Evolutionary conservation across 2,329 filamentous ascomycete species (phyloP), one percentile per base, ranked within the genome.

Genomic region (Aspergillus alliaceus): DNA sequence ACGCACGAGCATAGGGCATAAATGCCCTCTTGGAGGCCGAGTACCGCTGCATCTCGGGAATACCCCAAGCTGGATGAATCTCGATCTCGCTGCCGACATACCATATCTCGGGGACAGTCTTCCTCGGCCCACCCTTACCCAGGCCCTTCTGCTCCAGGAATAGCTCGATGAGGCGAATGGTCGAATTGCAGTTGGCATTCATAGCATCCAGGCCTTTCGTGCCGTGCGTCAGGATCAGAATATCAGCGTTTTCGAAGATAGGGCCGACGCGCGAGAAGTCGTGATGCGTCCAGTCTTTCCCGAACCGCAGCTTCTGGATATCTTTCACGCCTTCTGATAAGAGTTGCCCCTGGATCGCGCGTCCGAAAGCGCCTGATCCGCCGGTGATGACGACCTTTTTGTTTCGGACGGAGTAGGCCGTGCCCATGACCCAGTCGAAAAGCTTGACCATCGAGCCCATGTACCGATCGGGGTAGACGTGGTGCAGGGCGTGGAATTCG

Each of bases 401-500:
- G 7, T 50, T 40, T 8, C 59, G 55, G 9, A 64, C 34, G 3
- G 59, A 62, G 52, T 54, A 64, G 8, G 62, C 61, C 7, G 62
- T 64, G 1, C 62, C 62, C 11, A 51, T 57, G 11, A 62, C 27
- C 62, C 62, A 64, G 56, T 64, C 62, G 12, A 64, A 64, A 3
- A 62, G 7, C 35, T 62, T 63, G 25, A 63, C 49, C 32, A 63
- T 57, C 2, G 62, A 64, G 9, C 62, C 46, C 44, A 64, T 60
- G 31, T 64, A 64, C 4, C 53, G 57, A 15, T 64, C 61, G 4
- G 62, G 62, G 18, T 64, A 34, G 11, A 62, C 51, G 27, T 64
- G 62, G 14, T 64, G 62, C 0, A 64, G 51, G 4, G 59, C 55
- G 56, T 64, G 62, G 46, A 54, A 64, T 24, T 64, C 47, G 6